Evolutionary conservation across 495 filamentous ascomycete genomes (phyloP), one percentile per base, ranked within the genome.

Genomic region (Amniculicola lignicola): DNA sequence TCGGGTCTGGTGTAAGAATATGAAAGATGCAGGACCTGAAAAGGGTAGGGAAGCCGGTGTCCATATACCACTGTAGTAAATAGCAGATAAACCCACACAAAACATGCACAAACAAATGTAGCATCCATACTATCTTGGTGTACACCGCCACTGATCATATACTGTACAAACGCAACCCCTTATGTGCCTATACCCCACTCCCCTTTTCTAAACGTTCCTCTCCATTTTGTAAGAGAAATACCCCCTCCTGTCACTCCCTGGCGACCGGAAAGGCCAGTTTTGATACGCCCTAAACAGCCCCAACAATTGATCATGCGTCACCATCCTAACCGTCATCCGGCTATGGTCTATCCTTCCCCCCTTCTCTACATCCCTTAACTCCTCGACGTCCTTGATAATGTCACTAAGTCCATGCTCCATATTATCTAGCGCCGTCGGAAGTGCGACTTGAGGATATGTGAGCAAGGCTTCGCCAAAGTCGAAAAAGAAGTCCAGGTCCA

Each of bases 251-350:
- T 54, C 24, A 14, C 31, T 16, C 6, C 36, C 37, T 18, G 55
- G 50, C 12, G 28, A 10, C 11, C 51, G 36, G 31, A 82, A 84
- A n/a, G 82, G 81, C 82, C 82, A 86, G 25, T 71, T 63, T 66
- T 75, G 69, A 75, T 77, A 86, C 10, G 73, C 71, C 52, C 74
- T 67, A 1, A 74, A 25, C 4, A 85, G 60, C 38, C 77, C 76
- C n/a, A 74, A 62, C 33, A 77, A 58, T 69, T 83, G 77, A 19
- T 55, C 54, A 47, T 64, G 53, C 18, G 66, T 74, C 18, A 85
- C 42, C 18, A 61, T 58, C n/a, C 82, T 62, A 14, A 71, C 53
- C 5, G 65, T 57, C 19, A 78, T 54, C 43, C 71, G 51, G 9
- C 66, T 62, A 12, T 71, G 67, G 12, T 67, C 23, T 3, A 69